Evolutionary conservation across 257 asterid genomes (phyloP).

Genomic region (Penstemon davidsonii): DNA sequence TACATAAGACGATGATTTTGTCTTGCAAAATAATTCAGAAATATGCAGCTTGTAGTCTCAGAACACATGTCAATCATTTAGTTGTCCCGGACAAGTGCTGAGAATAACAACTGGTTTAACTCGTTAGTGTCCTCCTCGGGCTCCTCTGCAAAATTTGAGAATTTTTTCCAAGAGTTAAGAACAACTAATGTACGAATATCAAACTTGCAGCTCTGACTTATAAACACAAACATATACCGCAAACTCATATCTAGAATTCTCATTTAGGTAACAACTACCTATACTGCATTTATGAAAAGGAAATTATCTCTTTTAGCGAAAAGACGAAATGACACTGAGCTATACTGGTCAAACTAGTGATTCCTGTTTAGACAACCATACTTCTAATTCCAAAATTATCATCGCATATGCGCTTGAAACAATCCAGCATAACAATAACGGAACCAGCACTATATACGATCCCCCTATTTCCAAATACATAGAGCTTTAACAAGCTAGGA

Average conservation of each 20-base stretch:
- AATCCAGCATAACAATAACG: background rate
- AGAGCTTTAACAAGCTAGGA: too few relatives aligned
- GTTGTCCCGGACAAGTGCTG: constrained; percentile 77
- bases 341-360: background rate
- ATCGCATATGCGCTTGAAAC: background rate
- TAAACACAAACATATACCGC: background rate
- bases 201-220: background rate
- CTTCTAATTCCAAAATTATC: background rate
- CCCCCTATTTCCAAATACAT: background rate
- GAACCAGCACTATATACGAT: background rate
- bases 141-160: constrained; percentile 47
- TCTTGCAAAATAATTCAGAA: too few relatives aligned
- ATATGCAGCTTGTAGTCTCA: too few relatives aligned
- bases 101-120: constrained; percentile 78
- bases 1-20: too few relatives aligned
- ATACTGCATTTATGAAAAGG: background rate
- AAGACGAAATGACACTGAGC: background rate
- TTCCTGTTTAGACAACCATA: background rate
- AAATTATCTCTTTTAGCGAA: background rate
- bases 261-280: background rate
- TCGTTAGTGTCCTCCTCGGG: constrained; percentile 56
- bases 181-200: background rate
- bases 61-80: constrained; percentile 18
- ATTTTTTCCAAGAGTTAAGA: constrained; percentile 10
- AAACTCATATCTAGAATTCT: background rate